phyloP scores from a whole-genome alignment of 2,329 filamentous ascomycete genomes.

The Trichophyton mentagrophytes region DNA sequence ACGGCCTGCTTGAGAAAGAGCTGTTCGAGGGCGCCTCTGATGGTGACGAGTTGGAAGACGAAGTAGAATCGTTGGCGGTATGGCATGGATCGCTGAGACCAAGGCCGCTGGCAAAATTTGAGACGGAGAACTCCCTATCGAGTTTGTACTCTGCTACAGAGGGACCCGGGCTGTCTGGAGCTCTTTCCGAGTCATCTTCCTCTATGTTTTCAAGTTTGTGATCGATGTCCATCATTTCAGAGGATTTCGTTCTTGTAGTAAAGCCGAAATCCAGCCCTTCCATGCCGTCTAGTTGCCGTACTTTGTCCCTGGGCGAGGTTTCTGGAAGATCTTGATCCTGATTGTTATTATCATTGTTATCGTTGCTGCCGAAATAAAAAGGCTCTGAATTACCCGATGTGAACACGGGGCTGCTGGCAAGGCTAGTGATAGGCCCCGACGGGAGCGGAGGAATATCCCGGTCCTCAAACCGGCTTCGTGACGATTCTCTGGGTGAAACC shows the following conservation, averaged over 20 bases:
- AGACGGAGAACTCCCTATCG: slow-evolving; percentile 24
- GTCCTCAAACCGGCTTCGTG: slow-evolving; percentile 5
- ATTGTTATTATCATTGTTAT: not conserved
- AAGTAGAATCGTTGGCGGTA: slow-evolving; percentile 49
- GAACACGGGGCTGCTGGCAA: slow-evolving; percentile 10
- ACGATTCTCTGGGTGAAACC: slow-evolving; percentile 6
- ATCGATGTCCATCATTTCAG: not conserved
- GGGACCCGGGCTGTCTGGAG: slow-evolving; percentile 1
- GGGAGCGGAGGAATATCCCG: slow-evolving; percentile 13
- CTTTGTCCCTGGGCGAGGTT: not conserved
- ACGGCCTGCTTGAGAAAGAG: slow-evolving; percentile 48
- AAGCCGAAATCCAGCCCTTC: slow-evolving; percentile 2
- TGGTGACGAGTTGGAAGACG: slow-evolving; percentile 50
- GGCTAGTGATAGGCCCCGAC: slow-evolving; percentile 9
- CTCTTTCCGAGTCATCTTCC: not conserved
- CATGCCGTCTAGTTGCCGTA: not conserved
- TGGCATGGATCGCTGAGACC: slow-evolving; percentile 50
- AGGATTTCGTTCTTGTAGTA: not conserved
- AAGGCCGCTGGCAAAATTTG: slow-evolving; percentile 28
- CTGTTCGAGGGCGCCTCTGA: slow-evolving; percentile 50
- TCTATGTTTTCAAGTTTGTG: not conserved
- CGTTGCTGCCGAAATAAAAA: not conserved
- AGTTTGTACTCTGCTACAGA: slow-evolving; percentile 6
- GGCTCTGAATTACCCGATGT: slow-evolving; percentile 4
- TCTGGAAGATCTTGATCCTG: not conserved